A percentile compares a stretch with the other conserved stretches of the same genome.
These are phyloP conservation scores for Barnettozyma siamensis DNA, from an alignment of 805 yeast species.

Conservation along the genomic window DNA sequence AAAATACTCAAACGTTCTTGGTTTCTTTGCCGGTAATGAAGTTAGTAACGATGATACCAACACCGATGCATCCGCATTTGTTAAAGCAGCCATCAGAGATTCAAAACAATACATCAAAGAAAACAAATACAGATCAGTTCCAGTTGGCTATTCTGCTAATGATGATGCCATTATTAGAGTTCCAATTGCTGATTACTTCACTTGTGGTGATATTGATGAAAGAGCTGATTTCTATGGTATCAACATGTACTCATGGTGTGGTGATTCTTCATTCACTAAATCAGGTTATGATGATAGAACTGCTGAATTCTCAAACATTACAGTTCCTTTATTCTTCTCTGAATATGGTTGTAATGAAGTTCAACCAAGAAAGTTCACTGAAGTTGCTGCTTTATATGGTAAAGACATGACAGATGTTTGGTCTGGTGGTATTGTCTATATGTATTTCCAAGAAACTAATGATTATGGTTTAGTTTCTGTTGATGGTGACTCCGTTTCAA, in stretches of 20 bases:
- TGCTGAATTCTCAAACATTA: constrained; percentile 54
- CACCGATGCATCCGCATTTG: constrained; percentile 74
- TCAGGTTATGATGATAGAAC: constrained; percentile 71
- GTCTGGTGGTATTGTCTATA: constrained; percentile 88
- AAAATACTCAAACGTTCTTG: constrained; percentile 65
- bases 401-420: constrained; percentile 72
- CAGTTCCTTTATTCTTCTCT: constrained; percentile 72
- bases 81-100: constrained; percentile 80
- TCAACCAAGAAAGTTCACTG: constrained; percentile 65
- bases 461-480: constrained; percentile 67
- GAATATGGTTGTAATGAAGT: constrained; percentile 78
- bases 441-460: constrained; percentile 76
- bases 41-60: constrained; percentile 62
- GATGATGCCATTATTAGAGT: constrained; percentile 67
- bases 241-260: constrained; percentile 91
- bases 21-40: constrained; percentile 86
- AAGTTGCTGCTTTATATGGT: constrained; percentile 60
- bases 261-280: constrained; percentile 45
- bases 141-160: constrained; percentile 79
- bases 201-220: constrained; percentile 61
- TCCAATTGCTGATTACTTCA: constrained; percentile 64
- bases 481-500: constrained; percentile 40
- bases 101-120: constrained; percentile 59
- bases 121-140: constrained; percentile 60
- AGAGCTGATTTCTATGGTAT: constrained; percentile 82